Conservation (phyloP, 805 yeast species). For the Candida ponderosae region DNA sequence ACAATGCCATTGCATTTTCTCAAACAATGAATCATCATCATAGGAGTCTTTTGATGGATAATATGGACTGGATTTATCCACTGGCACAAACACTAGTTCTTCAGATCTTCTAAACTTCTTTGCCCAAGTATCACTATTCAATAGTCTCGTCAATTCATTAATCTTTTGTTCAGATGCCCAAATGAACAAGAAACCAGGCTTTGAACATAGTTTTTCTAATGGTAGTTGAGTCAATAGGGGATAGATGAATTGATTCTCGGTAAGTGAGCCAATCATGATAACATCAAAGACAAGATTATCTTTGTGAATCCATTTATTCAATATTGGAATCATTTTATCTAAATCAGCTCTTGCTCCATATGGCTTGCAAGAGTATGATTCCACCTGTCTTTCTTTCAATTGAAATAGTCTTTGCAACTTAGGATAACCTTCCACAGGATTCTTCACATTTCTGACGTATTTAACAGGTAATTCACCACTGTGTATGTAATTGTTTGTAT, state of each 20-base stretch:
- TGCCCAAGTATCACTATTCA: conserved; percentile 47
- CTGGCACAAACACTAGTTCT: conserved; percentile 76
- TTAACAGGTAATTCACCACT: conserved; percentile 54
- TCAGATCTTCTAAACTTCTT: conserved; percentile 81
- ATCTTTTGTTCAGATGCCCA: conserved; percentile 82
- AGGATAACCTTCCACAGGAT: conserved; percentile 81
- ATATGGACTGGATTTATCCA: conserved; percentile 55
- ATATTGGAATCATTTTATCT: conserved; percentile 44
- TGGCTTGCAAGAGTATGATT: conserved; percentile 47
- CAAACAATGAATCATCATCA: conserved; percentile 43
- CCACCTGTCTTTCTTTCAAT: conserved; percentile 54
- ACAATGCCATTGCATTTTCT: conserved; percentile 89
- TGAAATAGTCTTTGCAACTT: conserved; percentile 62
- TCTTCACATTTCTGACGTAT: conserved; percentile 55
- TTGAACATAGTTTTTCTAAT: conserved; percentile 62
- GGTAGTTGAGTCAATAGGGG: conserved; percentile 62
- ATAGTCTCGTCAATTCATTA: conserved; percentile 48
- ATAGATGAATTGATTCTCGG: conserved; percentile 62
- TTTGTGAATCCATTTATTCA: conserved; percentile 53
- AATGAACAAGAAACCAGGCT: conserved; percentile 79
- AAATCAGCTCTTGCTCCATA: conserved; percentile 53
- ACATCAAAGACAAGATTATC: conserved; percentile 72
- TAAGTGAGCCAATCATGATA: conserved; percentile 83
- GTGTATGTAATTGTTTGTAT: conserved; percentile 60
- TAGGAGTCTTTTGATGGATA: conserved; percentile 47